Evolutionary conservation across 2,329 filamentous ascomycete species (phyloP), one percentile per base, ranked within the genome.

Genomic region (Dryadomyces sulphureus): DNA sequence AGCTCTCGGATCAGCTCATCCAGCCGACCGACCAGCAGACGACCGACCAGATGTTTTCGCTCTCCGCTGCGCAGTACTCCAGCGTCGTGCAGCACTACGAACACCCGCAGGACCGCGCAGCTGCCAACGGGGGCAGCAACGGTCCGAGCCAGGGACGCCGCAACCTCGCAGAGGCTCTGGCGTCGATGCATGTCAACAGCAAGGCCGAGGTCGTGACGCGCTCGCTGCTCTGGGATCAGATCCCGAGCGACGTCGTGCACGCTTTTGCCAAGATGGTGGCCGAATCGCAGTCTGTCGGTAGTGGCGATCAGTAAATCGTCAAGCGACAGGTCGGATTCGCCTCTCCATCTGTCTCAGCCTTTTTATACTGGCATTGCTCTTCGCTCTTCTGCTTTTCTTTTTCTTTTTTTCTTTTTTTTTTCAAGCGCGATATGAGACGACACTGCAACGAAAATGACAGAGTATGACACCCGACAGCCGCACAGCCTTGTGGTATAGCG

Each of bases 191-290:
- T 54, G 76, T 73, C 55, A 70, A 72, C 56, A 75, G 72, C 57
- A 86, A 86, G 64, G 84, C 89, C 48, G 88, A 95, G 57, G 85
- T 95, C 38, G 94, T 94, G 66, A 93, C 89, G 30, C 77, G 90
- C 48, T 94, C 87, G 51, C 73, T 96, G 50, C 78, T 96, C 48
- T 94, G 87, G 86, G 88, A 95, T 58, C 85, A 89, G 63, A 89
- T 96, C 55, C 89, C 92, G 14, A 75, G 79, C 55, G 88, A 96
- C 53, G 88, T 96, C 42, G 87, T 98, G 45, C 79, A 81, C 55
- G 87, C 90, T 61, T 96, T 96, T 68, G 85, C 84, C 57, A 84
- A 86, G 64, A 88, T 94, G 75, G 84, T 94, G 55, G 78, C 83
- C 53, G 84, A 92, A 58, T 81, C 75, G 64, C 81, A 72, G 7